Conservation (phyloP, 2,329 filamentous ascomycete genomes). For the Pleoardoris graminearum region DNA sequence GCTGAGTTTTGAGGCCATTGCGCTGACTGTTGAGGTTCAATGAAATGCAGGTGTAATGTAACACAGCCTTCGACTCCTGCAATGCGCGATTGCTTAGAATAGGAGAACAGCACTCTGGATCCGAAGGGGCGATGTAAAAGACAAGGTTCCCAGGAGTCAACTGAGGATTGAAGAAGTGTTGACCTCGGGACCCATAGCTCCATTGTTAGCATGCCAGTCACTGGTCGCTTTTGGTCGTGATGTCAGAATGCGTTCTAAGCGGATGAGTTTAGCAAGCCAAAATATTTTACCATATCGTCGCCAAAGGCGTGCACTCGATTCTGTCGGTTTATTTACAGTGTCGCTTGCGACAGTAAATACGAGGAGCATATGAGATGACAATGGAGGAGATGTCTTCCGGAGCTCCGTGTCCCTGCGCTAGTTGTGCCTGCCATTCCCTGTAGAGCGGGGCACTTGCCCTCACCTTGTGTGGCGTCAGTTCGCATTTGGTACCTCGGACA, state of each 20-base stretch:
- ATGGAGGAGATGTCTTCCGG: neutral
- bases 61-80: too few relatives aligned
- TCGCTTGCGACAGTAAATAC: too few relatives aligned
- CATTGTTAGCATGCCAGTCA: neutral
- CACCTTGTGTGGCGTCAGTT: slow-evolving; percentile 22
- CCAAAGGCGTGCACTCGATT: too few relatives aligned
- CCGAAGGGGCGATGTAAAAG: too few relatives aligned
- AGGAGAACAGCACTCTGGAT: too few relatives aligned
- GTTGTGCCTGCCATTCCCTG: slow-evolving; percentile 15
- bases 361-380: too few relatives aligned
- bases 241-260: slow-evolving; percentile 10
- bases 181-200: slow-evolving; percentile 15
- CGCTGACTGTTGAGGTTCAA: neutral
- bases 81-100: too few relatives aligned
- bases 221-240: slow-evolving; percentile 9
- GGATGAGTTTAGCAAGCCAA: neutral
- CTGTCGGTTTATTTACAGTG: too few relatives aligned
- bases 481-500: slow-evolving; percentile 12
- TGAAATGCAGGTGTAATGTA: too few relatives aligned
- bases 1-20: slow-evolving; percentile 38
- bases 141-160: too few relatives aligned
- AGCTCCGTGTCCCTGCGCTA: slow-evolving; percentile 7
- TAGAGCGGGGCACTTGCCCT: slow-evolving; percentile 9
- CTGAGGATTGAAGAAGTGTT: neutral
- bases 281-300: neutral